Evolutionary conservation across 345 rosid genomes (phyloP).

Genomic region (Acer negundo): DNA sequence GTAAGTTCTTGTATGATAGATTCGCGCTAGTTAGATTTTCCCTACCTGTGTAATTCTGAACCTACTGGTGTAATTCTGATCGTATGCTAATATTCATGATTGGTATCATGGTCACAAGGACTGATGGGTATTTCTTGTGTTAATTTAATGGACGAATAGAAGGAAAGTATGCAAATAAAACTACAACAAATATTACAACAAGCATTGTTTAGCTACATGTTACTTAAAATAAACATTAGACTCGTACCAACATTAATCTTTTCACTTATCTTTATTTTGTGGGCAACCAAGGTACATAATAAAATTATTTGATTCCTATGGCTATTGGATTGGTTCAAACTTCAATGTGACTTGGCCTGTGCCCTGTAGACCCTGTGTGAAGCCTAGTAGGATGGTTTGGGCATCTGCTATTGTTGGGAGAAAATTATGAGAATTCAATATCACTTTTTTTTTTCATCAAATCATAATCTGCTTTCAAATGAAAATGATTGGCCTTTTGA

Average conservation of each 20-base stretch:
- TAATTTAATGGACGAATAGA: neutral
- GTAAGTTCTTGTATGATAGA: conserved; percentile 39
- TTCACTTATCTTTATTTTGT: neutral
- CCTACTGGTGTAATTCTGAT: neutral
- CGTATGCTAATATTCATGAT: neutral
- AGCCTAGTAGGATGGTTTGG: neutral
- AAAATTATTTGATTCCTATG: neutral
- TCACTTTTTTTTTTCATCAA: too few relatives aligned
- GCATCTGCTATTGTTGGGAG: neutral
- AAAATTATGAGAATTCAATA: too few relatives aligned
- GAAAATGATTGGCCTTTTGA: too few relatives aligned
- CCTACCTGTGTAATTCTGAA: neutral
- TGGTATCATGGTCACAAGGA: neutral
- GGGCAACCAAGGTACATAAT: neutral
- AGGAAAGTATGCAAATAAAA: neutral
- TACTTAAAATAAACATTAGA: neutral
- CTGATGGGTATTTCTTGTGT: neutral
- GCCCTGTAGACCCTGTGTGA: neutral
- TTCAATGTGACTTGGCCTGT: neutral
- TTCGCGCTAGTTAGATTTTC: neutral
- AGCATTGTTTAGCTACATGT: neutral
- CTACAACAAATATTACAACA: neutral
- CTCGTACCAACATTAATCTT: neutral
- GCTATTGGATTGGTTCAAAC: neutral
- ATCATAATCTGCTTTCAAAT: too few relatives aligned